phyloP scores from a whole-genome alignment of 2,329 filamentous ascomycete genomes.

The Coniochaeta hoffmannii region DNA sequence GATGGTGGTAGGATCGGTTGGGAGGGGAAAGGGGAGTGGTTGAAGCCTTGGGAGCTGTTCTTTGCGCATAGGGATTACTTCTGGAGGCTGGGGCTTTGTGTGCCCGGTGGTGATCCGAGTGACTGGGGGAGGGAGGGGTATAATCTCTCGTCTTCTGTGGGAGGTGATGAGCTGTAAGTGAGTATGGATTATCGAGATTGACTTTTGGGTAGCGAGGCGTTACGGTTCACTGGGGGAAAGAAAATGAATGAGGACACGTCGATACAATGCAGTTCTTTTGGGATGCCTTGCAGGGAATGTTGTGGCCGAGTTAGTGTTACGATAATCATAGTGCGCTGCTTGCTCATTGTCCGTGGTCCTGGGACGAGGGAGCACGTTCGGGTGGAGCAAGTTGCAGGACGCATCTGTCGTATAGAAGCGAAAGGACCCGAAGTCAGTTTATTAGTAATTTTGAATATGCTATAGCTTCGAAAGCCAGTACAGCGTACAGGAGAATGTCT shows the following conservation, averaged over 20 bases:
- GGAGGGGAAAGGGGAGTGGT: slow-evolving; percentile 48
- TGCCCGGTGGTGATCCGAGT: slow-evolving; percentile 68
- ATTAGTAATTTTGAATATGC: not conserved
- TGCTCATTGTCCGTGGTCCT: too few relatives aligned
- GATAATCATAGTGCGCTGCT: too few relatives aligned
- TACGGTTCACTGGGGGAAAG: not conserved
- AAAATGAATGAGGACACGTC: too few relatives aligned
- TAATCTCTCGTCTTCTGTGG: not conserved
- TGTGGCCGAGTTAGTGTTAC: too few relatives aligned
- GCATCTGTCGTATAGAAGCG: not conserved
- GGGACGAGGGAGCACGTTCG: too few relatives aligned
- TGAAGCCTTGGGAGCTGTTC: slow-evolving; percentile 86
- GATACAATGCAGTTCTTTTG: too few relatives aligned
- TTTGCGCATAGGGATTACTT: slow-evolving; percentile 97
- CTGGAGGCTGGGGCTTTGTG: slow-evolving; percentile 82
- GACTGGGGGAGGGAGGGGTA: slow-evolving; percentile 55
- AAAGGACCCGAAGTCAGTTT: not conserved
- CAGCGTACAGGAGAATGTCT: not conserved
- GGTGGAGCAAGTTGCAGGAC: not conserved
- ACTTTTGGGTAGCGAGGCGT: not conserved
- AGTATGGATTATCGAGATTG: not conserved
- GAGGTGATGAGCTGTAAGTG: not conserved
- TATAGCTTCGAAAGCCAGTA: not conserved
- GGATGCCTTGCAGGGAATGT: too few relatives aligned
- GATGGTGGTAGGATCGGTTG: slow-evolving; percentile 14